Evolutionary conservation across 2,329 filamentous ascomycete species (phyloP), one percentile per base, ranked within the genome.

Genomic region (Pseudogymnoascus sp.): DNA sequence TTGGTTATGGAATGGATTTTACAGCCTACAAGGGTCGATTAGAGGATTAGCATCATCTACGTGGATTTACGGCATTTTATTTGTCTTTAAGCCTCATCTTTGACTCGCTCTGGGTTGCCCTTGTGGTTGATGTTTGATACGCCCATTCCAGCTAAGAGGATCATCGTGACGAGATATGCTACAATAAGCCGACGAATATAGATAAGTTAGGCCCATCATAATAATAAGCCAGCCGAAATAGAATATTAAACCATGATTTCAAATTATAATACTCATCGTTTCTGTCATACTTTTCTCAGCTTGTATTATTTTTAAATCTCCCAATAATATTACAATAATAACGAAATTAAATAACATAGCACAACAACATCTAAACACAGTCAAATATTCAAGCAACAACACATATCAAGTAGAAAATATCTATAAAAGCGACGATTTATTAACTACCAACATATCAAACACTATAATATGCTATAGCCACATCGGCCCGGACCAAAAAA

Each of bases 391-490:
- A 4, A n/a, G 2, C 4, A 31, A n/a, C n/a, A 57, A 8, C 48
- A 31, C 25, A 28, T 23, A 10, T 34, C 25, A 34, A 34, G n/a
- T 14, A 25, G 31, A 31, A 13, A 19, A 34, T 34, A 19, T 57
- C 28, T 57, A 10, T 34, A 57, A 57, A 57, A 7, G 28, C 28
- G 10, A 57, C n/a, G 51, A 57, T 57, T 57, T 34, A 57, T 57
- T 57, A 57, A 57, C 51, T 34, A 57, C 25, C 19, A 57, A 57
- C 51, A 57, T 57, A 57, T 57, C 51, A 57, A 57, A 57, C 51
- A 57, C 25, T 57, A 57, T 57, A 57, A 57, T 21, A 57, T 57
- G 25, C 51, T 34, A 34, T 34, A 57, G 51, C 51, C 51, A 57
- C 16, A 1, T 54, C 48, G 31, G 16, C 51, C 51, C 16, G 10